These are phyloP conservation scores for Suillus luteus DNA, from an alignment of 768 basidiomycete genomes.

Conservation along the genomic window DNA sequence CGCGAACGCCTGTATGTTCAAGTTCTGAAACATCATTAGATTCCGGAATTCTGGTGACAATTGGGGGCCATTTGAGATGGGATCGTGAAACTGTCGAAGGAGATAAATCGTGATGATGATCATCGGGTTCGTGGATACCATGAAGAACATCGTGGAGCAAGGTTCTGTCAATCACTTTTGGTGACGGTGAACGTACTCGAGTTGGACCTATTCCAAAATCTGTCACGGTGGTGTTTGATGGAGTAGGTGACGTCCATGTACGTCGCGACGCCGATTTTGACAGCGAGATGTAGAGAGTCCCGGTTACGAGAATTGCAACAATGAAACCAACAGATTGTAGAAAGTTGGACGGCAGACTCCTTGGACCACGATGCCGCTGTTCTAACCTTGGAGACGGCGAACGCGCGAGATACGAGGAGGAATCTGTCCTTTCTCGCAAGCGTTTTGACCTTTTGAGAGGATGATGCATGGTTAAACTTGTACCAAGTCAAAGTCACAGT, in stretches of 20 bases:
- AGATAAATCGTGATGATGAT: not conserved
- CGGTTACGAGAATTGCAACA: conserved; percentile 20
- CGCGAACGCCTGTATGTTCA: not conserved
- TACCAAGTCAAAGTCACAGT: not conserved
- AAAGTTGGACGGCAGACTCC: conserved; percentile 6
- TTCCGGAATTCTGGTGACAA: conserved; percentile 39
- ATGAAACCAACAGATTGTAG: conserved; percentile 8
- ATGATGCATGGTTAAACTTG: not conserved
- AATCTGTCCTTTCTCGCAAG: conserved; percentile 9
- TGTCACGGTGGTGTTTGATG: not conserved
- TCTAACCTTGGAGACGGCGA: conserved; percentile 1
- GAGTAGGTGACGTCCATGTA: conserved; percentile 4
- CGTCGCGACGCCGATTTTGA: conserved; percentile 19
- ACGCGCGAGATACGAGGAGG: not conserved
- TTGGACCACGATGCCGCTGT: not conserved
- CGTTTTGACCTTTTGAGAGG: conserved; percentile 21
- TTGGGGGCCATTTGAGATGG: conserved; percentile 32
- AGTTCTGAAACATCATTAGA: not conserved
- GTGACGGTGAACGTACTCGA: not conserved
- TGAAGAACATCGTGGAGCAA: not conserved
- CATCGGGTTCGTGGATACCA: not conserved
- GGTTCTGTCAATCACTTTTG: not conserved
- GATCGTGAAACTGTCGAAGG: not conserved
- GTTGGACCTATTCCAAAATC: not conserved
- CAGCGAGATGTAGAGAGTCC: conserved; percentile 26